Percentiles rank a stretch among this genome's conserved stretches.
phyloP scores from a whole-genome alignment of 495 filamentous ascomycete genomes.

The Entonaema liquescens region DNA sequence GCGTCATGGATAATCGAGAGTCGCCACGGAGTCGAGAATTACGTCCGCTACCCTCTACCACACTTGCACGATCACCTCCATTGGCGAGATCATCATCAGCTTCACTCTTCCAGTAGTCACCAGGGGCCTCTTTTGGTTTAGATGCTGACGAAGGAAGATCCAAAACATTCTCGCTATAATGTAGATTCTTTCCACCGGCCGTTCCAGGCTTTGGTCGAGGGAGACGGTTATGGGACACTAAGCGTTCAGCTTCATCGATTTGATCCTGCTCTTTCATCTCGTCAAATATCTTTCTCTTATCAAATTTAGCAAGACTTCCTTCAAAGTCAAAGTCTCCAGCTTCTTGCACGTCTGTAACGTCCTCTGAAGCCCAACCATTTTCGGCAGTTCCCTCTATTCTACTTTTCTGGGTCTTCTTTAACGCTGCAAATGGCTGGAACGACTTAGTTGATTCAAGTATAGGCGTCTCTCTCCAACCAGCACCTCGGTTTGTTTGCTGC shows the following conservation, averaged over 20 bases:
- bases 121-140: conserved; percentile 50
- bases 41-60: conserved; percentile 60
- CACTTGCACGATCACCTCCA: conserved; percentile 57
- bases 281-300: conserved; percentile 88
- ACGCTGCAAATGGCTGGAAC: conserved; percentile 64
- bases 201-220: conserved; percentile 76
- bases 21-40: conserved; percentile 59
- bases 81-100: conserved; percentile 66
- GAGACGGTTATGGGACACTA: conserved; percentile 87
- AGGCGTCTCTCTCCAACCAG: conserved; percentile 86
- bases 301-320: conserved; percentile 87
- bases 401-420: conserved; percentile 61
- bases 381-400: conserved; percentile 65
- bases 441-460: conserved; percentile 70
- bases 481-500: conserved; percentile 54
- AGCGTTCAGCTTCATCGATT: conserved; percentile 84
- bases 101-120: conserved; percentile 73
- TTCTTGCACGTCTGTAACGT: conserved; percentile 96
- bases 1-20: conserved; percentile 52
- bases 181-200: conserved; percentile 86
- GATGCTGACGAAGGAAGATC: conserved; percentile 59
- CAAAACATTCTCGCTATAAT: conserved; percentile 91
- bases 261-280: conserved; percentile 87
- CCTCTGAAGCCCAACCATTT: conserved; percentile 95
- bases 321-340: conserved; percentile 93